Base-by-base conservation (phyloP, 345 rosid species). In the Populus euphratica region DNA sequence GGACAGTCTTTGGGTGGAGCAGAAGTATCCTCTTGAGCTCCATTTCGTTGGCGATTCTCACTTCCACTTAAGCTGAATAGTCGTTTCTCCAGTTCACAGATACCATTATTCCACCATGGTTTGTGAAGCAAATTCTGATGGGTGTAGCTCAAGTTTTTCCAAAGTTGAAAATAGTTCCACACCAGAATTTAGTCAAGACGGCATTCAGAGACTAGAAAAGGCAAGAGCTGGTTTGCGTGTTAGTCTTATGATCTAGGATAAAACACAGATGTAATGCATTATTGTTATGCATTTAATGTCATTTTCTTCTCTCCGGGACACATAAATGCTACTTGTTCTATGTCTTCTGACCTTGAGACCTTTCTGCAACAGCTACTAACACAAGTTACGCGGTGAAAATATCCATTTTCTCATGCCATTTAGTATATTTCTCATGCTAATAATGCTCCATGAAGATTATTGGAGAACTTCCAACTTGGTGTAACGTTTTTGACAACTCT, bases 1-100 rank as follows among this genome's bases (percentile, higher is more conserved):
- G 99, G 98, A 21, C 83, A 96, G 81, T 96, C 99, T 23, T 82
- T 96, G 91, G 99, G 99, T 67, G 99, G 99, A 85, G 99, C 98
- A 6, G 91, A 96, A 91, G 99, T 96, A 93, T 52, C 23, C 31
- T 70, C 56, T 54, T 67, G 12, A 43, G 16, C 12, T 43, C 11
- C 11, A 43, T 43, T 43, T 43, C 2, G 16, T 43, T 43, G 11
- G 13, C 11, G 49, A 12, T 43, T 10, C 13, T 11, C 49, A 12
- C 49, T 43, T 43, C 1, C 13, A 12, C 49, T 43, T 43, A 43
- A 31, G 3, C 49, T 43, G 49, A 43, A 43, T 43, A 38, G 41
- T 7, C 3, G 20, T 36, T 39, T 84, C 13, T 83, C 38, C 29
- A 96, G 98, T 91, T 96, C 79, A 90, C 97, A 81, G 99, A 92